phyloP scores from a whole-genome alignment of 1,284 basidiomycete genomes.

The Trametes sp. region DNA sequence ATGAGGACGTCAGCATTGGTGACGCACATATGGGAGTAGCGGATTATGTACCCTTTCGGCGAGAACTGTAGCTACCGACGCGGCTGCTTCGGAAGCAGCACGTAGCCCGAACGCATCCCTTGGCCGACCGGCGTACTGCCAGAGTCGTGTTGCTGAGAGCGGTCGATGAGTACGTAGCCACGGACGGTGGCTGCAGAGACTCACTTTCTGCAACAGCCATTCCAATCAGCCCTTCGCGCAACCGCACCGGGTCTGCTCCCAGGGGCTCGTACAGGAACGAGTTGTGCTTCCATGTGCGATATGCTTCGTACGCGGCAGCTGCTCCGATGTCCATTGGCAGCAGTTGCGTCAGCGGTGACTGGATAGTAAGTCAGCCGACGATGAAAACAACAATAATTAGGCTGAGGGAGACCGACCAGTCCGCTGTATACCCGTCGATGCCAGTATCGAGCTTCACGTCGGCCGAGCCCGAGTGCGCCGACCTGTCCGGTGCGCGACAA shows the following conservation, averaged over 20 bases:
- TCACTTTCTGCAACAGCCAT: constrained; percentile 70
- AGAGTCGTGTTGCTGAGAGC: constrained; percentile 24
- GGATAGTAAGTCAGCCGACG: constrained; percentile 17
- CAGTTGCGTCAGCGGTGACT: constrained; percentile 49
- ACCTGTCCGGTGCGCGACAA: constrained; percentile 55
- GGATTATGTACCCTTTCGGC: constrained; percentile 21
- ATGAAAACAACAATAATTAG: constrained; percentile 1
- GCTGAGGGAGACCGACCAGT: constrained; percentile 47
- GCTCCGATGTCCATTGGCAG: constrained; percentile 64
- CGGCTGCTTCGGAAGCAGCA: constrained; percentile 31
- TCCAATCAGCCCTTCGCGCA: constrained; percentile 66
- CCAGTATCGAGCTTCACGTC: constrained; percentile 63
- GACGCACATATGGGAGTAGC: no score
- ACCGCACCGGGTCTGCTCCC: constrained; percentile 58
- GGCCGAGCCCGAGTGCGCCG: constrained; percentile 21
- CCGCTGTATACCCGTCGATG: constrained; percentile 67
- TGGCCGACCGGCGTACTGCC: constrained; percentile 31
- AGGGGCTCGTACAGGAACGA: constrained; percentile 62
- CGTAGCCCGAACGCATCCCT: constrained; percentile 29
- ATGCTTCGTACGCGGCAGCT: constrained; percentile 74
- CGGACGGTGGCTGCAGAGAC: neutral
- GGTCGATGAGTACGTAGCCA: neutral
- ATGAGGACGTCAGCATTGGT: neutral
- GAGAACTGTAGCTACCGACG: constrained; percentile 22
- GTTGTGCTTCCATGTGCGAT: constrained; percentile 63